Percentiles rank a stretch among this genome's conserved stretches.
Evolutionary conservation across 2,329 filamentous ascomycete species (phyloP).

Genomic region (Colletotrichum viniferum): DNA sequence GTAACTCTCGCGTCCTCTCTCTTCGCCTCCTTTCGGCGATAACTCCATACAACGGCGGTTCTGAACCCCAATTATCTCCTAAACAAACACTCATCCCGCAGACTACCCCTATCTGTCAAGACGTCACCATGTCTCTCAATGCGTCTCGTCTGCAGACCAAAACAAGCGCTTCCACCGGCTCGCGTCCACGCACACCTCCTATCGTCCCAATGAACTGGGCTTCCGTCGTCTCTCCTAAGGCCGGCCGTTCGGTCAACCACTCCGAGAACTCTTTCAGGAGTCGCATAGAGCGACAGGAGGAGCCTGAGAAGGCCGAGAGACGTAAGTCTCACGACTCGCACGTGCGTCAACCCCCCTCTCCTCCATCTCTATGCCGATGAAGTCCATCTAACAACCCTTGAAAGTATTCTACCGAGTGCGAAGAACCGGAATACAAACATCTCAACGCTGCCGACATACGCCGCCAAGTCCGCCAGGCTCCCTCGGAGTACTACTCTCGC

Average conservation of each 20-base stretch:
- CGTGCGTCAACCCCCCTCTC: background rate
- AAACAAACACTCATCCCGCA: no score
- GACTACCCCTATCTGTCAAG: background rate
- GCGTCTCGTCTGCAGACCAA: background rate
- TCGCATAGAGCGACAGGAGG: fast-evolving
- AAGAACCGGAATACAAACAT: background rate
- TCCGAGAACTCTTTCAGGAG: background rate
- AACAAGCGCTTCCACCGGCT: fast-evolving
- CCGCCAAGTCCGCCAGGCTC: background rate
- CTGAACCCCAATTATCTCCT: no score
- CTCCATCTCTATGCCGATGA: background rate
- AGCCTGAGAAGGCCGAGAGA: background rate
- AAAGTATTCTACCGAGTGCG: background rate
- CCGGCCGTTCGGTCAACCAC: background rate
- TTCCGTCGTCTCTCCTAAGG: background rate
- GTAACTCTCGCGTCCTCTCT: background rate
- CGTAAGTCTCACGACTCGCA: background rate
- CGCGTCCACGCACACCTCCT: background rate
- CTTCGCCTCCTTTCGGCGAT: background rate
- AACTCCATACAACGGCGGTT: background rate
- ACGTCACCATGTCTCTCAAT: background rate
- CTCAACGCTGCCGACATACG: background rate
- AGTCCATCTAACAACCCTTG: fast-evolving
- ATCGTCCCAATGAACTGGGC: background rate
- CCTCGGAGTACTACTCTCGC: background rate